Conservation (phyloP, 371 early-diverging fungal genomes). For the Blakeslea trispora region DNA sequence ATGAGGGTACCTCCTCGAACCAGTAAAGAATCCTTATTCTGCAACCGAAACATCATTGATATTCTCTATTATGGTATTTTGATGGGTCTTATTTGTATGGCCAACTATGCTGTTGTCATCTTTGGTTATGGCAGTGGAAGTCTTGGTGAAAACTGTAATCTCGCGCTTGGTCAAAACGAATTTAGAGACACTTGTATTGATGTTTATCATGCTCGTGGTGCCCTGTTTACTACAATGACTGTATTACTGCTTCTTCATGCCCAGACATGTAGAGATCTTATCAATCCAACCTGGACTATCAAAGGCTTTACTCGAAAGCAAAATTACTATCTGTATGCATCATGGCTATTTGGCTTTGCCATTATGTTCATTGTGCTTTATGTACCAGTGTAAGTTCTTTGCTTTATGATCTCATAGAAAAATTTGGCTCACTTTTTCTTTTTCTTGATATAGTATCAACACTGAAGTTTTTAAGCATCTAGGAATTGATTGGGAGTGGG, state of each 20-base stretch:
- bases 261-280: conserved; percentile 70
- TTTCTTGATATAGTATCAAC: conserved; percentile 54
- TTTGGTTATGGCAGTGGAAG: conserved; percentile 55
- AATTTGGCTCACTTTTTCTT: neutral
- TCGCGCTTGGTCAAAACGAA: conserved; percentile 13
- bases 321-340: conserved; percentile 60
- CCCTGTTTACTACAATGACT: conserved; percentile 67
- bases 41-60: conserved; percentile 64
- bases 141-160: conserved; percentile 66
- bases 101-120: conserved; percentile 68
- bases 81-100: conserved; percentile 64
- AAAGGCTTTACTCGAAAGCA: conserved; percentile 41
- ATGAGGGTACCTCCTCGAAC: conserved; percentile 86
- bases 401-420: too few relatives aligned
- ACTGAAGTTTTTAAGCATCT: conserved; percentile 66
- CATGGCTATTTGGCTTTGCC: conserved; percentile 53
- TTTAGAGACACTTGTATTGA: conserved; percentile 57
- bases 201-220: conserved; percentile 75
- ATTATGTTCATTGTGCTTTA: conserved; percentile 67
- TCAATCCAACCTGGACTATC: conserved; percentile 57
- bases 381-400: conserved; percentile 51
- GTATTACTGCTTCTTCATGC: conserved; percentile 69
- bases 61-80: conserved; percentile 75
- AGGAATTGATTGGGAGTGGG: conserved; percentile 77
- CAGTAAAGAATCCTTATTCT: conserved; percentile 64